Evolutionary conservation across 768 basidiomycete species (phyloP).

Genomic region (Rhodosporidiobolus odoratus): DNA sequence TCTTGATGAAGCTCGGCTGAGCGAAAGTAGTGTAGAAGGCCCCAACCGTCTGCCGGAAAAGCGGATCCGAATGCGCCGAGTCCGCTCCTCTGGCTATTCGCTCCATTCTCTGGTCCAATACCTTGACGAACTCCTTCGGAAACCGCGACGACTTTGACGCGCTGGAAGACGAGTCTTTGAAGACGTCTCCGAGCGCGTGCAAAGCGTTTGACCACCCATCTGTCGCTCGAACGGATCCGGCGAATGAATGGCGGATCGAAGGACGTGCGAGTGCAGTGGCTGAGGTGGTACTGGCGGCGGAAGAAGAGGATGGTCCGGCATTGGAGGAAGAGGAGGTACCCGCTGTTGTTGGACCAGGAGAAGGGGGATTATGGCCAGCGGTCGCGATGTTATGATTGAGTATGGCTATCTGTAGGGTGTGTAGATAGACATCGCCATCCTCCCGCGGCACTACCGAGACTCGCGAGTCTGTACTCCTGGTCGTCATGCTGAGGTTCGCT

Average conservation of each 20-base stretch:
- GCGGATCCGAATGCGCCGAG: conserved; percentile 59
- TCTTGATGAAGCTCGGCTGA: conserved; percentile 73
- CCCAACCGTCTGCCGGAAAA: conserved; percentile 81
- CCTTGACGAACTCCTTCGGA: conserved; percentile 87
- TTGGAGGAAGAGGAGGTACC: background rate
- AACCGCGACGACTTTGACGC: conserved; percentile 49
- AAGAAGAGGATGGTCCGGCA: too few relatives aligned
- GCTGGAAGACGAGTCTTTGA: conserved; percentile 25
- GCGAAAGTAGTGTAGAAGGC: conserved; percentile 87
- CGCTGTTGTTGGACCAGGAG: conserved; percentile 11
- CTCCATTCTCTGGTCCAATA: conserved; percentile 80
- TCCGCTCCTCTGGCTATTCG: conserved; percentile 92
- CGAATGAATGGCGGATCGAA: background rate
- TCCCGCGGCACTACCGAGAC: background rate
- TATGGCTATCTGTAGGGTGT: conserved; percentile 31
- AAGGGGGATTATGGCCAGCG: background rate
- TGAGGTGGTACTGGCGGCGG: conserved; percentile 5
- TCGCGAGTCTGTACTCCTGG: background rate
- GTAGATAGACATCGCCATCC: conserved; percentile 36
- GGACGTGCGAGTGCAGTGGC: conserved; percentile 7
- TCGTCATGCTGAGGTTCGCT: background rate
- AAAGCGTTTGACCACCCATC: conserved; percentile 36
- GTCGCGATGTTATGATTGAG: conserved; percentile 30
- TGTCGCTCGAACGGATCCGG: conserved; percentile 11
- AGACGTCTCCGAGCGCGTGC: conserved; percentile 31